Conservation (phyloP, 148 eudicot species). For the Bassia scoparia region DNA sequence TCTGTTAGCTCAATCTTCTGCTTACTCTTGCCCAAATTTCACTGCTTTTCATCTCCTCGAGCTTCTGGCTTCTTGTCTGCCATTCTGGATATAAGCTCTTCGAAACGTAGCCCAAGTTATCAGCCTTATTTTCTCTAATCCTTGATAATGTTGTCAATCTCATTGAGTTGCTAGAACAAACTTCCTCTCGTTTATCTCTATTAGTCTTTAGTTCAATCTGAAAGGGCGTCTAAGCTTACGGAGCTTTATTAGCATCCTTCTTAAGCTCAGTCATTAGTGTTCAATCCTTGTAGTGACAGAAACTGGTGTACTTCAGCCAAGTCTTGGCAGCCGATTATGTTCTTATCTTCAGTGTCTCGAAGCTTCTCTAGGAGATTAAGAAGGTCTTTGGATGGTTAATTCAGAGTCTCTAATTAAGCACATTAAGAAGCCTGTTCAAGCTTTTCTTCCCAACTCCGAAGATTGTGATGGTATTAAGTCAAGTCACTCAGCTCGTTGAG, state of each 20-base stretch:
- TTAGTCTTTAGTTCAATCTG: slow-evolving; percentile 6
- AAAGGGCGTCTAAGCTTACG: slow-evolving; percentile 25
- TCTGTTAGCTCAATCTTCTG: slow-evolving; percentile 19
- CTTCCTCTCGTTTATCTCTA: slow-evolving; percentile 7
- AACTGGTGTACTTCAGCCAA: slow-evolving; percentile 13
- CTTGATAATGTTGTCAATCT: slow-evolving; percentile 19
- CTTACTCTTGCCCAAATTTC: slow-evolving; percentile 13
- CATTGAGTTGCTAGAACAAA: slow-evolving; percentile 23
- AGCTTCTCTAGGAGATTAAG: slow-evolving; percentile 12
- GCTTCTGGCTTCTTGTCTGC: slow-evolving; percentile 12
- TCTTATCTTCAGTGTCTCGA: slow-evolving; percentile 13
- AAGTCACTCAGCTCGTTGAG: slow-evolving; percentile 21
- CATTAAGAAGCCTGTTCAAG: slow-evolving; percentile 17
- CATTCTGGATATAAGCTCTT: slow-evolving; percentile 15
- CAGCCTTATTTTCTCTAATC: slow-evolving; percentile 9
- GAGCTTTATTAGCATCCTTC: slow-evolving; percentile 25
- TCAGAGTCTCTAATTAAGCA: slow-evolving; percentile 10
- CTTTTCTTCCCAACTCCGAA: slow-evolving; percentile 13
- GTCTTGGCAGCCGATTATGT: slow-evolving; percentile 25
- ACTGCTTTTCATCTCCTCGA: slow-evolving; percentile 22
- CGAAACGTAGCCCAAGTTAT: slow-evolving; percentile 12
- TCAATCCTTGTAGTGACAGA: slow-evolving; percentile 11
- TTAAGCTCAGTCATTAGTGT: slow-evolving; percentile 22
- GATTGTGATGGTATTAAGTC: slow-evolving; percentile 24
- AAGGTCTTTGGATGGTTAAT: neutral